Evolutionary conservation across 306 rosid species (phyloP), one percentile per base, ranked within the genome.

Genomic region (Datisca glomerata): DNA sequence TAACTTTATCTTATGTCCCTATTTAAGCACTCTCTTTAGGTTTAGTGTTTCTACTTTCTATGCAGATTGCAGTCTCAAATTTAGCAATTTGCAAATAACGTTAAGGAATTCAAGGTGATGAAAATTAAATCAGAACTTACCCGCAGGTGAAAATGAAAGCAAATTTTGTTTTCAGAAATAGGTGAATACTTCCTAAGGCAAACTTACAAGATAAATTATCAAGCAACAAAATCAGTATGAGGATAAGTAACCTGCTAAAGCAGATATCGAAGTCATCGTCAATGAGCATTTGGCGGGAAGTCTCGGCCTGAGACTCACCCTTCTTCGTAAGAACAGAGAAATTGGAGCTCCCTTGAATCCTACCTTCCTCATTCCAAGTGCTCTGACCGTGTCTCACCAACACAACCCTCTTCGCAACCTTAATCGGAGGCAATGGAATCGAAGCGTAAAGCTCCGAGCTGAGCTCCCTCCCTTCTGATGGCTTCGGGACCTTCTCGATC

Each of bases 371-470:
- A 23, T 89, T 89, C 97, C 97, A 89, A 12, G 86, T 89, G 73
- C 97, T 89, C 70, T 89, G 91, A 4, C 93, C 94, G 32, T 89
- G 97, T 66, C 97, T 69, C 43, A 89, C 95, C 60, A 83, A 64
- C 24, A 89, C 83, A 32, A 87, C 94, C 45, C 93, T 72, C 81
- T 83, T 87, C 2, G 79, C 64, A 18, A 39, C 49, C 69, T 41
- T 79, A 12, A 76, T 51, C 1, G 70, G 70, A 39, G 69, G 85
- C 21, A 79, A 65, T 21, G 69, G 55, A 14, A 24, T 19, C 47
- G 70, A 65, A 27, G 72, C 23, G 14, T 43, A 42, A 2, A 68
- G 68, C 57, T 69, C 76, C 32, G 80, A 70, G 22, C 49, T 24
- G 12, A 62, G 49, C n/a, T 60, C 66, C 5, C 23, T 47, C 16